These are phyloP conservation scores for Mallotus japonicus DNA, from an alignment of 441 rosid species.

Conservation along the genomic window DNA sequence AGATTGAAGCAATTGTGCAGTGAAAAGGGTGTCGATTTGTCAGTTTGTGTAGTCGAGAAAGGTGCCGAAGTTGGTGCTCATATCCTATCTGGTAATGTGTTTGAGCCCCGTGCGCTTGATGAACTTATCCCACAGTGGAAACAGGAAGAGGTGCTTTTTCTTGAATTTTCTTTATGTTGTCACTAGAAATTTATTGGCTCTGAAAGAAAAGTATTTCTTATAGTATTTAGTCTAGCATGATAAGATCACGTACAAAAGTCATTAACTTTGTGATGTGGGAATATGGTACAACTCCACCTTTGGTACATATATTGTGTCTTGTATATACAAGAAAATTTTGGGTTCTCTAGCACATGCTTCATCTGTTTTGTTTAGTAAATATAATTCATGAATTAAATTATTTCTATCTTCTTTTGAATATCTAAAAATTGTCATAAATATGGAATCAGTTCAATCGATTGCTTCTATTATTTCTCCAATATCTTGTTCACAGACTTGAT, in stretches of 20 bases:
- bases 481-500: conserved; percentile 14
- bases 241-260: not conserved
- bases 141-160: conserved; percentile 64
- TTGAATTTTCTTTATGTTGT: not conserved
- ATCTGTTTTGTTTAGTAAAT: not conserved
- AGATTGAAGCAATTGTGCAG: conserved; percentile 78
- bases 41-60: conserved; percentile 95
- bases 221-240: not conserved
- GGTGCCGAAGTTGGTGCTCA: conserved; percentile 97
- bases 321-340: not conserved
- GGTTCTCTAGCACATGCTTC: not conserved
- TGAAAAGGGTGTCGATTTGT: conserved; percentile 72
- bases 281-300: not conserved
- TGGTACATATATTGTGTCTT: not conserved
- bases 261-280: not conserved
- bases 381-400: not conserved
- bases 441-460: not conserved
- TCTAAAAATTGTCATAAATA: not conserved
- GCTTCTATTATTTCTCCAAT: not conserved
- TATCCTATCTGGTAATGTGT: conserved; percentile 84
- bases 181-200: not conserved
- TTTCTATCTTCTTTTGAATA: not conserved
- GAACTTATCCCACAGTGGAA: conserved; percentile 95
- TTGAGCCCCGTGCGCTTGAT: conserved; percentile 83
- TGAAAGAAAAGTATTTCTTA: not conserved